Base-by-base conservation (phyloP, 345 rosid species). In the Salix purpurea region DNA sequence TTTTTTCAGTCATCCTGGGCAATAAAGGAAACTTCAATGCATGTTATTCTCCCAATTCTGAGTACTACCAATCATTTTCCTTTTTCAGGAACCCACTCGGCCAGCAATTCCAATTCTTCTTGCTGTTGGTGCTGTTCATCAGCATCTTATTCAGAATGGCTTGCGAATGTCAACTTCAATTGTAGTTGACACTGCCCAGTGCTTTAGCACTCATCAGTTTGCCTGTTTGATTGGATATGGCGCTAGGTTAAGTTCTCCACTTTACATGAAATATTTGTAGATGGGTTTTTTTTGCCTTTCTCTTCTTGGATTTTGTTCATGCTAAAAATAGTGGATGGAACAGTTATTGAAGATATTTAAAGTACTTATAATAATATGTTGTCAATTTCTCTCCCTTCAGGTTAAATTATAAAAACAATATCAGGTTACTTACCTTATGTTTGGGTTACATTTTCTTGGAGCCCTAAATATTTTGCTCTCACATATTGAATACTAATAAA, bases 141-240 rank as follows among this genome's bases (percentile, higher is more conserved):
- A 96, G 82, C 99, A 96, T 90, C 99, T 96, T 81, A 93, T 96
- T 83, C 94, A 96, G 84, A 96, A 96, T 79, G 98, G 99, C 67
- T 80, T 93, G 84, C 86, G 99, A 64, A 92, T 91, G 97, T 93
- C 96, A 73, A 91, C 96, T 82, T 96, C 98, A 72, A 91, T 96
- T 67, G 87, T 96, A 70, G 98, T 95, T 40, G 98, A 96, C 74
- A 96, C 97, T 37, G 98, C 98, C 40, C 99, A 96, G 81, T 96
- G 99, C 84, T 96, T 96, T 86, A 96, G 98, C 82, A 96, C 99
- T 6, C 99, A 96, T 91, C 99, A 96, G 56, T 96, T 96, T 81
- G 98, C 98, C 68, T 93, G 99, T 88, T 81, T 96, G 85, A 91
- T 96, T 76, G 99, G 98, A 83, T 93, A 92, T 86, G 99, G 99